phyloP scores from a whole-genome alignment of 495 filamentous ascomycete genomes.

The Neurospora africana region DNA sequence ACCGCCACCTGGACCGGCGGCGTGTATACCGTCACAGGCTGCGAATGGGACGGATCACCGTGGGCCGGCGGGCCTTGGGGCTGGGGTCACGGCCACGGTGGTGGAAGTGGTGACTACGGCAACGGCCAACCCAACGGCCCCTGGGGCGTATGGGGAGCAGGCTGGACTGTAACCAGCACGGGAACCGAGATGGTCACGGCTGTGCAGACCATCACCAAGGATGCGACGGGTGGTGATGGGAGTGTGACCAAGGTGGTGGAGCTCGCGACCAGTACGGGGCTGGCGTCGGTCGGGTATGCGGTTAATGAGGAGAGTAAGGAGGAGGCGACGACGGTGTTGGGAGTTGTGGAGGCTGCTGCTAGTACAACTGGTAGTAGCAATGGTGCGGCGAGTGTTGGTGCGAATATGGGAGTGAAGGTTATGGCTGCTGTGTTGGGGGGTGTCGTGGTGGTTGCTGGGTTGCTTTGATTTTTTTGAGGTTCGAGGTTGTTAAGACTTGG shows the following conservation, averaged over 20 bases:
- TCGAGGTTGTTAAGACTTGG: no score
- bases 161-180: conserved; percentile 27
- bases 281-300: conserved; percentile 30
- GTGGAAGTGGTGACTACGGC: conserved; percentile 3
- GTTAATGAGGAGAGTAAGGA: conserved; percentile 24
- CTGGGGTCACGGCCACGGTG: conserved; percentile 23
- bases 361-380: conserved; percentile 1
- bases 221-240: conserved; percentile 8
- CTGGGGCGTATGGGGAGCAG: conserved; percentile 36
- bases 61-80: conserved; percentile 38
- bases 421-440: conserved; percentile 28
- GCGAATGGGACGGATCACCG: conserved; percentile 34
- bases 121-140: conserved; percentile 4
- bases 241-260: conserved; percentile 9
- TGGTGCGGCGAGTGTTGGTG: conserved; percentile 5
- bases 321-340: neutral
- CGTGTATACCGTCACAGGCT: conserved; percentile 37
- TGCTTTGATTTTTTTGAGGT: conserved; percentile 19
- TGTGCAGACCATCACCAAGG: conserved; percentile 28
- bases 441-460: conserved; percentile 28
- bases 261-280: conserved; percentile 26
- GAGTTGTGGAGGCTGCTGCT: conserved; percentile 1
- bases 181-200: conserved; percentile 23
- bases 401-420: conserved; percentile 23
- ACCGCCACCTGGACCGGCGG: conserved; percentile 31